Percentiles rank a stretch among this genome's conserved stretches.
phyloP scores from a whole-genome alignment of 208 protist species.

The Lotmaria passim region DNA sequence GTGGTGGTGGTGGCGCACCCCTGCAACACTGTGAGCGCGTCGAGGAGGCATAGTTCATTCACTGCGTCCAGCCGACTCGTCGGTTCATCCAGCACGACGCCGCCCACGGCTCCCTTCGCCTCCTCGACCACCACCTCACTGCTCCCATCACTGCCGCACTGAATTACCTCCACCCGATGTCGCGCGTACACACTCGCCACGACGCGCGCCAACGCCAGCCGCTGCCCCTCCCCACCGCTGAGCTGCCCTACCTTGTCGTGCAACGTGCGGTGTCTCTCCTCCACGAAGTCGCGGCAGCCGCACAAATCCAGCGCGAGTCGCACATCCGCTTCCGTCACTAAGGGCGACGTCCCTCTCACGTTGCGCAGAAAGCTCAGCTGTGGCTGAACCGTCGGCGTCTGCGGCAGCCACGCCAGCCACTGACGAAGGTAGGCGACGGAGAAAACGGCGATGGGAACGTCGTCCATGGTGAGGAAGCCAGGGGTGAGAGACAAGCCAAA shows the following conservation, averaged over 20 bases:
- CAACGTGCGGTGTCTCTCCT: constrained; percentile 36
- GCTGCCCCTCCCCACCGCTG: constrained; percentile 92
- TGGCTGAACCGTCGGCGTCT: constrained; percentile 43
- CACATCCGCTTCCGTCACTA: constrained; percentile 50
- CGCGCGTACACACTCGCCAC: constrained; percentile 54
- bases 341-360: constrained; percentile 35
- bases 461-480: constrained; percentile 45
- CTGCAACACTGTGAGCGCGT: constrained; percentile 27
- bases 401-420: constrained; percentile 54
- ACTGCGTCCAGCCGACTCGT: constrained; percentile 88
- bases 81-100: constrained; percentile 90
- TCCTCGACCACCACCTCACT: neutral
- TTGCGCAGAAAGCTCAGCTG: constrained; percentile 51
- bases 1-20: neutral
- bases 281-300: constrained; percentile 52
- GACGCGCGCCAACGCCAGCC: constrained; percentile 90
- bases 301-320: constrained; percentile 47
- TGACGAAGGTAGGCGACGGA: constrained; percentile 55
- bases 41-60: constrained; percentile 82
- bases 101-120: constrained; percentile 22
- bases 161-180: constrained; percentile 22
- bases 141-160: neutral
- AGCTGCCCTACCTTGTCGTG: constrained; percentile 55
- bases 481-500: constrained; percentile 4
- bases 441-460: constrained; percentile 63